A percentile compares a stretch with the other conserved stretches of the same genome.
These are phyloP conservation scores for Apiotrichum sp. DNA, from an alignment of 1,284 basidiomycete species.

Conservation along the genomic window DNA sequence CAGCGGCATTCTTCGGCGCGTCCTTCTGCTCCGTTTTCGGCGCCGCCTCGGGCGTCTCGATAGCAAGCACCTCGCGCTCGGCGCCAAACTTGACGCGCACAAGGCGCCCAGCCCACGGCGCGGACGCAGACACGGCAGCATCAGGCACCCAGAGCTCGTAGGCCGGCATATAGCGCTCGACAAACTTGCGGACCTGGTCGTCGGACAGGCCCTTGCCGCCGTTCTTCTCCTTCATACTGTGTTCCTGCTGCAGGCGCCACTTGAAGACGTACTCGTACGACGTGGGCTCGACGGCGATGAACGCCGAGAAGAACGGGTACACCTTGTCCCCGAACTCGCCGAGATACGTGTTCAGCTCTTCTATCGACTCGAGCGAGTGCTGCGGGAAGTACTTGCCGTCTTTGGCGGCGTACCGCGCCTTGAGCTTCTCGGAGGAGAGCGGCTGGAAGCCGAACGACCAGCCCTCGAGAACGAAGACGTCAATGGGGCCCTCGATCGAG, in stretches of 20 bases:
- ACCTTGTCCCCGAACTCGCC: slow-evolving; percentile 20
- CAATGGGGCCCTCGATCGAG: slow-evolving; percentile 52
- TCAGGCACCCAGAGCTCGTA: slow-evolving; percentile 30
- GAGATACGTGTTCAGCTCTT: slow-evolving; percentile 30
- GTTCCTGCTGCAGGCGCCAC: slow-evolving; percentile 83
- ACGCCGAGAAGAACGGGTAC: slow-evolving; percentile 26
- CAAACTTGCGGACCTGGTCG: slow-evolving; percentile 64
- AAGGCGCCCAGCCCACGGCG: slow-evolving; percentile 29
- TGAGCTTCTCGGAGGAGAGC: slow-evolving; percentile 38
- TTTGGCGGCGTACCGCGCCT: slow-evolving; percentile 33
- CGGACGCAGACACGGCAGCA: neutral
- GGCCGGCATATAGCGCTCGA: slow-evolving; percentile 41
- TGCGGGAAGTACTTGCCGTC: slow-evolving; percentile 23
- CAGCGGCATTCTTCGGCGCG: too few relatives aligned
- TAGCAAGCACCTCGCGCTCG: slow-evolving; percentile 29
- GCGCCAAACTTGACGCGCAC: slow-evolving; percentile 30
- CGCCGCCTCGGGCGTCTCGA: slow-evolving; percentile 8
- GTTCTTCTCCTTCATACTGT: slow-evolving; percentile 72
- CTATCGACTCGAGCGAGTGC: slow-evolving; percentile 22
- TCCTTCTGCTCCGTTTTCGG: neutral
- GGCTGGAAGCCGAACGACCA: slow-evolving; percentile 51
- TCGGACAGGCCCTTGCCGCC: slow-evolving; percentile 84
- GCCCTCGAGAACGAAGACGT: slow-evolving; percentile 70
- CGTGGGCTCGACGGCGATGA: slow-evolving; percentile 33
- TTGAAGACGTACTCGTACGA: slow-evolving; percentile 37